Conservation (phyloP, 108 stramenopile genomes). For the Stephanodiscus triporus region DNA sequence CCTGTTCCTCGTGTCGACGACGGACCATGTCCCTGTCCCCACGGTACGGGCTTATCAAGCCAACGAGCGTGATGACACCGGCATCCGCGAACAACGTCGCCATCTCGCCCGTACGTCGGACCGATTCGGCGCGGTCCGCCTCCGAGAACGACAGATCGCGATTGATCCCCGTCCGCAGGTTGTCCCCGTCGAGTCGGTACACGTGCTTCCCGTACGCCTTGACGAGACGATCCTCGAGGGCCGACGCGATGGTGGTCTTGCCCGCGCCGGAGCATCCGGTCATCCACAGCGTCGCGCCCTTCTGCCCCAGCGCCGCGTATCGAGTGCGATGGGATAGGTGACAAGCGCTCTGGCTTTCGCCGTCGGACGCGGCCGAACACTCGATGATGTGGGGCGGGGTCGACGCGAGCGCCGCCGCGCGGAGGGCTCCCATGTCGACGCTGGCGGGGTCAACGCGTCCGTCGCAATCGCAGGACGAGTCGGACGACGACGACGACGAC, state of each 20-base stretch:
- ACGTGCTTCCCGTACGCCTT: conserved; percentile 95
- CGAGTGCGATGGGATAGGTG: conserved; percentile 88
- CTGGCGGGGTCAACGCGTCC: conserved; percentile 31
- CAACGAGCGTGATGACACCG: conserved; percentile 96
- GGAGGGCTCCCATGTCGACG: conserved; percentile 78
- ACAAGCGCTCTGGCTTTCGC: conserved; percentile 92
- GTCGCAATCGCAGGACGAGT: conserved; percentile 40
- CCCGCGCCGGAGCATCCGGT: conserved; percentile 95
- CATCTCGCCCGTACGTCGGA: conserved; percentile 96
- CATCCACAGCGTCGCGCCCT: conserved; percentile 99
- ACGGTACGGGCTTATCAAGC: conserved; percentile 94
- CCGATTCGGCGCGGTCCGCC: conserved; percentile 94
- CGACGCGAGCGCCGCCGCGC: conserved; percentile 71
- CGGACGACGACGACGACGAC: conserved; percentile 6
- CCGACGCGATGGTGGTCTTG: conserved; percentile 97
- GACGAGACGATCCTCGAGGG: conserved; percentile 94
- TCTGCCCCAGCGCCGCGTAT: conserved; percentile 92
- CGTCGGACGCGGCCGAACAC: conserved; percentile 88
- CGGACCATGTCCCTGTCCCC: conserved; percentile 92
- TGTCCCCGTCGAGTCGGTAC: conserved; percentile 97
- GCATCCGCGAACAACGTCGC: conserved; percentile 95
- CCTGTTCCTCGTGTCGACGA: conserved; percentile 95
- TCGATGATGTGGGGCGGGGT: conserved; percentile 98
- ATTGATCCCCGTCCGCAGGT: conserved; percentile 95
- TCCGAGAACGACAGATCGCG: conserved; percentile 93